These are phyloP conservation scores for Testicularia cyperi DNA, from an alignment of 1,284 basidiomycete genomes.

Conservation along the genomic window DNA sequence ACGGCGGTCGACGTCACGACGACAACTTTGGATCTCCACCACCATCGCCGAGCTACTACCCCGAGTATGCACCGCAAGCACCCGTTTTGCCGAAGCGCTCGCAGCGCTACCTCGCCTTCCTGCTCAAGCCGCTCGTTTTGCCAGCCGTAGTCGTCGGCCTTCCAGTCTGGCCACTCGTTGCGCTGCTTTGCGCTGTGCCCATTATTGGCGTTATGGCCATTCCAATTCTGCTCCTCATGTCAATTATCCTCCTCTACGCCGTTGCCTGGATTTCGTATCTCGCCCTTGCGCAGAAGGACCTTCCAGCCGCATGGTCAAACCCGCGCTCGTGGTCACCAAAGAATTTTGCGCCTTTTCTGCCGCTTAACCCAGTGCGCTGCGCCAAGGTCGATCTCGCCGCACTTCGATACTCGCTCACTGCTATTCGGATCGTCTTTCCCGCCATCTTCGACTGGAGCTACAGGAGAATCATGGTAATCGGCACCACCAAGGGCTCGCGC, in stretches of 20 bases:
- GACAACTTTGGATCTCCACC: conserved; percentile 10
- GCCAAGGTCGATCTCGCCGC: conserved; percentile 52
- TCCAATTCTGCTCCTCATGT: conserved; percentile 53
- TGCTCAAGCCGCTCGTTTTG: conserved; percentile 38
- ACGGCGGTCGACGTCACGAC: conserved; percentile 6
- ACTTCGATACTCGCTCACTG: conserved; percentile 44
- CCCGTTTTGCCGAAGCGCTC: conserved; percentile 20
- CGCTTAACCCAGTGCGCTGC: conserved; percentile 51
- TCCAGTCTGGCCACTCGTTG: conserved; percentile 49
- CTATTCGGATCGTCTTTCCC: conserved; percentile 39
- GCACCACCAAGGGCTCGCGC: conserved; percentile 45
- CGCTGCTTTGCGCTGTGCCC: conserved; percentile 43
- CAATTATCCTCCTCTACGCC: conserved; percentile 51
- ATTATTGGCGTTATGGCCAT: conserved; percentile 53
- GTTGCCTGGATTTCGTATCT: conserved; percentile 59
- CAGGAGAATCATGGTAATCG: conserved; percentile 53
- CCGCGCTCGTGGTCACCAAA: conserved; percentile 9
- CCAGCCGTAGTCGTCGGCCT: conserved; percentile 42
- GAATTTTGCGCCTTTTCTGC: conserved; percentile 48
- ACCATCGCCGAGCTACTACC: conserved; percentile 35
- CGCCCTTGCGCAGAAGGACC: conserved; percentile 53
- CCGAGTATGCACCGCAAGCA: conserved; percentile 12
- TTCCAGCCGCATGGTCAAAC: conserved; percentile 35
- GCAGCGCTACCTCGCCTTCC: conserved; percentile 26
- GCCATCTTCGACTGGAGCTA: conserved; percentile 56